Base-by-base conservation (phyloP, 2,329 filamentous ascomycete species). In the Alternaria novae-zelandiae region DNA sequence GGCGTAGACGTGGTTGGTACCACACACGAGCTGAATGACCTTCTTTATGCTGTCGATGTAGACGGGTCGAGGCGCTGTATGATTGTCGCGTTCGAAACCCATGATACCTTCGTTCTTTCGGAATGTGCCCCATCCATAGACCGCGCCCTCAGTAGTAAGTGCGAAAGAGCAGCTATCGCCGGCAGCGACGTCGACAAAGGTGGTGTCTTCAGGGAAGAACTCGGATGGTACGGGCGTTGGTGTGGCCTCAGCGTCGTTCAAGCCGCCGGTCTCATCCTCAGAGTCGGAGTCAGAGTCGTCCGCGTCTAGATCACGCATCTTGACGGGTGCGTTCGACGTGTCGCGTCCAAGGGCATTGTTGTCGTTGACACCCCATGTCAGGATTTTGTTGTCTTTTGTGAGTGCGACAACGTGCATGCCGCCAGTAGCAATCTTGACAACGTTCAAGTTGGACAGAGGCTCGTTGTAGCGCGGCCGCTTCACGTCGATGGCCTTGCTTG, bases 321-420 rank as follows among this genome's bases (percentile, higher is more conserved):
- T 88, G 53, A 90, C 90, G 3, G 90, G 87, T 5, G 66, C 76
- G 85, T 89, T 90, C 12, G 82, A 82, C 4, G 91, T 94, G 75
- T 92, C 87, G 74, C 93, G 86, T 45, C 93, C 93, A 41, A 96
- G 86, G 9, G 93, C 91, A 66, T 91, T 91, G 74, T 94, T 89
- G 75, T 96, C 93, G 76, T 96, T 96, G 70, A 96, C 92, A 57
- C 93, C 93, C 93, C 93, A 96, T 26, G 91, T 94, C 57, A 93
- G 82, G 70, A 96, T 91, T 81, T 89, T 90, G 83, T 94, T 93
- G 79, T 95, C 90, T 70, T 89, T 86, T 54, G 93, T 95, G 56
- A 96, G 82, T 4, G 90, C 92, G 66, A 91, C 84, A 56, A 86
- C 89, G 80, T 96, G 93, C 92, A 96, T 95, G 60, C 92, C 92